These are phyloP conservation scores for Glycyrrhiza uralensis DNA, from an alignment of 306 rosid species.

Conservation along the genomic window DNA sequence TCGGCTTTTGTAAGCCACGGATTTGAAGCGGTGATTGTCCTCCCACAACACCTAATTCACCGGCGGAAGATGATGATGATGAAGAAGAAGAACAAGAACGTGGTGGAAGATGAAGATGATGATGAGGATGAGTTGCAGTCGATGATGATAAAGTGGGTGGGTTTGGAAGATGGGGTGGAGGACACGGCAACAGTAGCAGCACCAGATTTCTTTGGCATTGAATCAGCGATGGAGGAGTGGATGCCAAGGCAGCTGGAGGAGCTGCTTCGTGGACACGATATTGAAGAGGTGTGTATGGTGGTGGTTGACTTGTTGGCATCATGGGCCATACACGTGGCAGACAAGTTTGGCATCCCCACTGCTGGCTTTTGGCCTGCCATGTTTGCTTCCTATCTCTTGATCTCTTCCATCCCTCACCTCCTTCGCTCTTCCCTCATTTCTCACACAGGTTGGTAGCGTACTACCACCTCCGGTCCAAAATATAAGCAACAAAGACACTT, in stretches of 20 bases:
- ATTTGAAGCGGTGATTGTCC: constrained; percentile 41
- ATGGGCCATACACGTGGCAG: constrained; percentile 62
- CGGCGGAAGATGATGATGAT: too few species aligned
- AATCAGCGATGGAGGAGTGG: constrained; percentile 55
- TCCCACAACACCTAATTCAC: too few species aligned
- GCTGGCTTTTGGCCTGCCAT: constrained; percentile 96
- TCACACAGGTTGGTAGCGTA: constrained; percentile 77
- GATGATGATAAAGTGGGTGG: constrained; percentile 31
- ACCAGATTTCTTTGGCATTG: constrained; percentile 65
- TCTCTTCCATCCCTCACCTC: constrained; percentile 60
- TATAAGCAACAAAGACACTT: too few species aligned
- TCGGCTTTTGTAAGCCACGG: constrained; percentile 39
- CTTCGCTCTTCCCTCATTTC: constrained; percentile 45
- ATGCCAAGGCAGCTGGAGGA: constrained; percentile 53
- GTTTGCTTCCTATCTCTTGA: constrained; percentile 59
- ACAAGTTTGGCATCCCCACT: constrained; percentile 23
- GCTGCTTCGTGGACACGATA: constrained; percentile 16
- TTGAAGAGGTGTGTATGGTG: constrained; percentile 43
- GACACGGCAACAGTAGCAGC: background rate
- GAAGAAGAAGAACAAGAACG: too few species aligned
- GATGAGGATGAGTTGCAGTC: background rate
- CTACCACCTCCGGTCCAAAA: too few species aligned
- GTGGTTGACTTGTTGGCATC: constrained; percentile 81
- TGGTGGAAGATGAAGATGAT: too few species aligned
- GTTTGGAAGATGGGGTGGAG: constrained; percentile 41